Conservation (phyloP, 495 filamentous ascomycete species). For the Friedmanniomyces endolithicus region DNA sequence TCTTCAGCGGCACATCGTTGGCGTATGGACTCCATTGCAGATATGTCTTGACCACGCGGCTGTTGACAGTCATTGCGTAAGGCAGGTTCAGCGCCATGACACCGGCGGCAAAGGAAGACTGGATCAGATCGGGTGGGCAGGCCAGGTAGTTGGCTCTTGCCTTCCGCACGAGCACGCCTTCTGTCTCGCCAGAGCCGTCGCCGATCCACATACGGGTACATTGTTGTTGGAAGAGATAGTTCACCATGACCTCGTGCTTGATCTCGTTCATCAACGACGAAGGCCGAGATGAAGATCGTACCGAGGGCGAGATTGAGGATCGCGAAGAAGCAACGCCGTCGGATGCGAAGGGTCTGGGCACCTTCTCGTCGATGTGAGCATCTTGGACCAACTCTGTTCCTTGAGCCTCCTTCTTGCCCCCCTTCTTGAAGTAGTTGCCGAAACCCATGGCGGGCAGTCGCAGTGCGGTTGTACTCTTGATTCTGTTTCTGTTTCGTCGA, state of each 20-base stretch:
- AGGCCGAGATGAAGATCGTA: not conserved
- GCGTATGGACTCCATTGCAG: constrained; percentile 57
- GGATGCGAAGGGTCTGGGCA: not conserved
- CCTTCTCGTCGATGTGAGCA: constrained; percentile 5
- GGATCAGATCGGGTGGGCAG: constrained; percentile 49
- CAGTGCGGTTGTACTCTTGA: not conserved
- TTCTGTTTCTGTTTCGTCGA: not conserved
- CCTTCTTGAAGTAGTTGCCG: constrained; percentile 14
- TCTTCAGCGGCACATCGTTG: constrained; percentile 60
- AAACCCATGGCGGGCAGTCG: constrained; percentile 5
- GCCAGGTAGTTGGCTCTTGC: constrained; percentile 53
- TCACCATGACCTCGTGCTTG: constrained; percentile 75
- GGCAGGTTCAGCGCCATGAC: constrained; percentile 42
- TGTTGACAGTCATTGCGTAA: constrained; percentile 66
- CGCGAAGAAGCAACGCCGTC: constrained; percentile 1
- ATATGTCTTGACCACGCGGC: constrained; percentile 62
- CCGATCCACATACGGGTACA: constrained; percentile 58
- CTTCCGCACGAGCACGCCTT: constrained; percentile 62
- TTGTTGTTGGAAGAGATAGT: constrained; percentile 69
- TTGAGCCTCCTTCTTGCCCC: not conserved
- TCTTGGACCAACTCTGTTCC: not conserved
- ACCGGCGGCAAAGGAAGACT: constrained; percentile 45
- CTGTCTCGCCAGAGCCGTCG: constrained; percentile 49
- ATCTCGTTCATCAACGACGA: constrained; percentile 44
- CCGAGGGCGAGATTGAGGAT: not conserved